Evolutionary conservation across 495 filamentous ascomycete genomes (phyloP).

Genomic region (Jackrogersella multiformis): DNA sequence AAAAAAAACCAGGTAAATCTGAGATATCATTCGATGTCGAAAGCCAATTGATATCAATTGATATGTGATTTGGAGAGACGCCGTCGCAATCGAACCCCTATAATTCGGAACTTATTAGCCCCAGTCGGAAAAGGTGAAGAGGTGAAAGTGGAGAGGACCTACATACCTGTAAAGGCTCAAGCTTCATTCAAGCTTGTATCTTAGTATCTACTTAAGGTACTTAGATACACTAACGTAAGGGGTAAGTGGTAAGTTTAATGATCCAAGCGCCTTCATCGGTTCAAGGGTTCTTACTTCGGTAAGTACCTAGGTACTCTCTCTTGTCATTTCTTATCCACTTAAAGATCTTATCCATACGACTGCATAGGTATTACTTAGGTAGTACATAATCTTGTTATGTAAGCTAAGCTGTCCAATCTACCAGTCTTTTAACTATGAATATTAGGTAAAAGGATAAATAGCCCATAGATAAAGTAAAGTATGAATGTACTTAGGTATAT

Average conservation of each 20-base stretch:
- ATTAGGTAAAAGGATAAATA: too few species aligned
- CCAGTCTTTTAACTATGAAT: too few species aligned
- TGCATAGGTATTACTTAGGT: too few species aligned
- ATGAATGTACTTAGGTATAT: too few species aligned
- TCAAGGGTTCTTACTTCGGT: neutral
- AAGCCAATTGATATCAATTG: slow-evolving; percentile 17
- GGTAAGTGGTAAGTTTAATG: slow-evolving; percentile 18
- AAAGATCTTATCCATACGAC: too few species aligned
- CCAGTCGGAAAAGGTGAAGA: slow-evolving; percentile 39
- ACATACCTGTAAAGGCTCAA: too few species aligned
- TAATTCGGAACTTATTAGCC: slow-evolving; percentile 35
- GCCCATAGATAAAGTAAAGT: too few species aligned
- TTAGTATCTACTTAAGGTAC: neutral
- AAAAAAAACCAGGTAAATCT: neutral
- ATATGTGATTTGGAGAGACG: slow-evolving; percentile 29
- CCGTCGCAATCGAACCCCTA: slow-evolving; percentile 39
- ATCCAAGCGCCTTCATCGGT: slow-evolving; percentile 21
- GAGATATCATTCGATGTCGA: slow-evolving; percentile 38
- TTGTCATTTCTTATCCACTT: too few species aligned
- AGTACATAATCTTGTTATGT: too few species aligned
- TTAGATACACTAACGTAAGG: slow-evolving; percentile 20
- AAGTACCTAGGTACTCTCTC: neutral
- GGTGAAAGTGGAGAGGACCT: slow-evolving; percentile 25
- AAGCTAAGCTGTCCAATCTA: too few species aligned
- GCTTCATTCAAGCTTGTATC: too few species aligned